Evolutionary conservation across 805 yeast genomes (phyloP), one percentile per base, ranked within the genome.

Genomic region (Nakazawaea wyomingensis): DNA sequence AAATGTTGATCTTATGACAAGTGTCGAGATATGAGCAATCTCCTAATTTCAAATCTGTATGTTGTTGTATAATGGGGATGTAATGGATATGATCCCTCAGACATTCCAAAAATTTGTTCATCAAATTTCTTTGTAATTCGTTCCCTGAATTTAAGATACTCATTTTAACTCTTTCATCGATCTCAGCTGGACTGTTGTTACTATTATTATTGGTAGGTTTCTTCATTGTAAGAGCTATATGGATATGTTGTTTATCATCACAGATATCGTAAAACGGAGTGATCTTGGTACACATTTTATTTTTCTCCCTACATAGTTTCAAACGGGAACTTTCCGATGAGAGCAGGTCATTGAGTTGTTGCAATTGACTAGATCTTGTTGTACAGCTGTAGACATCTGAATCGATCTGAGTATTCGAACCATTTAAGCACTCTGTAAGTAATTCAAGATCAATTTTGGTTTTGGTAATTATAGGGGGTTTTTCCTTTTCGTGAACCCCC

Each of bases 11-110:
- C 61, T 88, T 88, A 64, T 86, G 96, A 57, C 98, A 90, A 1
- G 97, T 89, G 57, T 90, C 97, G 46, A 90, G 69, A 57, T 90
- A 90, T 8, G 96, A 89, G 58, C 98, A 90, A 60, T 90, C 97
- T 1, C 96, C 97, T 6, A 87, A 59, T 14, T 71, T 63, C 2
- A 64, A 43, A 53, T 91, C 97, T 0, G 96, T 88, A 44, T 76
- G 80, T 13, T 59, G 44, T 46, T 74, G 76, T 24, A 76, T 60
- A 24, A 75, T 63, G 10, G 82, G 82, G n/a, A 77, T 64, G 50
- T 68, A 76, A 56, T 78, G 84, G 42, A 72, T 70, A 43, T 69
- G 70, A 16, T 50, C 51, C 34, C 52, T 59, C 16, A 64, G 37
- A 46, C 68, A 64, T 42, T 54, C 50, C 17, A 54, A 51, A 59